Evolutionary conservation across 2,329 filamentous ascomycete genomes (phyloP).

Genomic region (Pseudogymnoascus sp.): DNA sequence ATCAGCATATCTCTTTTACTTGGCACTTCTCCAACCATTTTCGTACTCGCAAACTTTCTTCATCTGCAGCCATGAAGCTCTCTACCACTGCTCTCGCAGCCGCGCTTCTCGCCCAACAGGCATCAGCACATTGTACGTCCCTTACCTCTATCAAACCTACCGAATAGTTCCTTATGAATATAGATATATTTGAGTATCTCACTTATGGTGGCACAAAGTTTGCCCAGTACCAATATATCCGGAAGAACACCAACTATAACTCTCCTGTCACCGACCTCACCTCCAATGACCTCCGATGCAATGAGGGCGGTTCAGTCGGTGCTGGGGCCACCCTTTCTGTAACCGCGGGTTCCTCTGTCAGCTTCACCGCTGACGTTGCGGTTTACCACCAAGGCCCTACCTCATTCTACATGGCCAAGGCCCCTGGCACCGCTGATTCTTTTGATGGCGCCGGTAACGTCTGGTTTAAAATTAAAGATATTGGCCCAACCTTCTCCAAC

Average conservation of each 20-base stretch:
- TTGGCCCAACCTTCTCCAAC: conserved; percentile 25
- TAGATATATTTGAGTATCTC: conserved; percentile 10
- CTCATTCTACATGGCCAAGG: conserved; percentile 33
- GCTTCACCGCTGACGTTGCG: conserved; percentile 16
- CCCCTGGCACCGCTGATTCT: conserved; percentile 26
- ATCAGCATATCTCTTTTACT: background rate
- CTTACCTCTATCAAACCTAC: background rate
- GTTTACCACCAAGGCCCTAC: conserved; percentile 31
- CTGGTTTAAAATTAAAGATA: conserved; percentile 33
- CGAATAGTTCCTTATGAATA: background rate
- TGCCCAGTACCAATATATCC: conserved; percentile 32
- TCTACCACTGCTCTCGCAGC: background rate
- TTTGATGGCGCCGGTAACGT: conserved; percentile 31
- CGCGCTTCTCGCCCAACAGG: background rate
- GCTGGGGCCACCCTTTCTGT: conserved; percentile 5
- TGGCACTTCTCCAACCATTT: background rate
- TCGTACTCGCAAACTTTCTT: background rate
- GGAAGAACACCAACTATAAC: conserved; percentile 35
- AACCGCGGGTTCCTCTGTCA: conserved; percentile 4
- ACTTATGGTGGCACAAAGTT: conserved; percentile 8
- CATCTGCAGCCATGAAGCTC: background rate
- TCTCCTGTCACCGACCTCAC: conserved; percentile 42
- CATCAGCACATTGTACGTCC: background rate
- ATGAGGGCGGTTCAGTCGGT: conserved; percentile 23
- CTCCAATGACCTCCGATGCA: conserved; percentile 39